Conservation (phyloP, 441 rosid species). For the Pelargonium cotyledonis region DNA sequence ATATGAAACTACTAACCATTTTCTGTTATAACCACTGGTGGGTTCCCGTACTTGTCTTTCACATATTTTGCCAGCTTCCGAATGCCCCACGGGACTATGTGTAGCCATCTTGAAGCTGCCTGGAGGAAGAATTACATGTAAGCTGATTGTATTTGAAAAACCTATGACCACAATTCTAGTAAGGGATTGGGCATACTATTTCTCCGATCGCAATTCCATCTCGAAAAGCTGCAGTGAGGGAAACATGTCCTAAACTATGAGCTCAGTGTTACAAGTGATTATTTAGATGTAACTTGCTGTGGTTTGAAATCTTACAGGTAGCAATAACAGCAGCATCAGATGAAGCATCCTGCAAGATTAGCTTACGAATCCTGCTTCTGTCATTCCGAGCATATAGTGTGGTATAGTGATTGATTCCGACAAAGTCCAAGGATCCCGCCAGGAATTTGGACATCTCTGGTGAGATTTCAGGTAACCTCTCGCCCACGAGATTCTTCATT, state of each 20-base stretch:
- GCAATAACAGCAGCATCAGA: conserved; percentile 78
- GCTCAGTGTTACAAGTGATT: not conserved
- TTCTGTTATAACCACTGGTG: conserved; percentile 64
- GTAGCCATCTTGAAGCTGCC: conserved; percentile 92
- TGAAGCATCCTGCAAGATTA: conserved; percentile 71
- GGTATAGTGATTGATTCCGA: conserved; percentile 67
- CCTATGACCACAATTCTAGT: conserved; percentile 7
- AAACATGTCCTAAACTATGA: conserved; percentile 5
- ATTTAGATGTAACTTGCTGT: not conserved
- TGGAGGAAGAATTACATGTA: conserved; percentile 33
- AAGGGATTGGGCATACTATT: conserved; percentile 42
- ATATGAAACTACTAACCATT: conserved; percentile 40
- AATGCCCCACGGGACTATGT: conserved; percentile 83
- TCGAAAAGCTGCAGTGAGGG: conserved; percentile 47
- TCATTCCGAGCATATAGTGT: conserved; percentile 52
- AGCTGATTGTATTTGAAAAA: conserved; percentile 15
- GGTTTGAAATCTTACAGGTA: conserved; percentile 41
- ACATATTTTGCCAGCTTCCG: conserved; percentile 48
- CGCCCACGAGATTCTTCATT: conserved; percentile 46
- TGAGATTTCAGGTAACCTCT: conserved; percentile 48
- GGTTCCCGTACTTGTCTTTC: conserved; percentile 68
- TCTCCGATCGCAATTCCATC: conserved; percentile 70
- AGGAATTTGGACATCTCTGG: conserved; percentile 36
- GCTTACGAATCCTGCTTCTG: conserved; percentile 54
- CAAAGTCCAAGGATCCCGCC: conserved; percentile 39